phyloP scores from a whole-genome alignment of 2,329 filamentous ascomycete genomes.

The Dendryphion nanum region DNA sequence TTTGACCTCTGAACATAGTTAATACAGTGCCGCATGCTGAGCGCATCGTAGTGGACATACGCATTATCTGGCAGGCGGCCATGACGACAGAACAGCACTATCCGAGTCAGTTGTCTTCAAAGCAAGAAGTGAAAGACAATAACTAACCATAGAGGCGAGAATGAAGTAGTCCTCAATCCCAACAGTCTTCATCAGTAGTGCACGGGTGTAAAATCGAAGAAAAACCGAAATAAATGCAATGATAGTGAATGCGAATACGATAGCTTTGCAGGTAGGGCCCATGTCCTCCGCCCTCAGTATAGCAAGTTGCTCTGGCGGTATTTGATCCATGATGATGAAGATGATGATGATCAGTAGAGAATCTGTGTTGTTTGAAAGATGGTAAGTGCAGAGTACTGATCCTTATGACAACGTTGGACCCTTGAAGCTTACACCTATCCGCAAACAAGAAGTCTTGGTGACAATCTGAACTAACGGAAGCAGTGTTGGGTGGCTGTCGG shows the following conservation, averaged over 20 bases:
- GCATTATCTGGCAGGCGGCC: conserved; percentile 13
- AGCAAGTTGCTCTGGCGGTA: conserved; percentile 17
- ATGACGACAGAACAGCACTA: conserved; percentile 13
- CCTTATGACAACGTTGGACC: no score
- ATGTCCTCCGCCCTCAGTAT: conserved; percentile 14
- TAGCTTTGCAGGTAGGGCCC: conserved; percentile 13
- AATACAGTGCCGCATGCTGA: not conserved
- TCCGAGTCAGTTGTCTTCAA: not conserved
- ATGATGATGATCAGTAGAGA: not conserved
- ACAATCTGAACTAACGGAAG: not conserved
- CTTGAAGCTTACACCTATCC: no score
- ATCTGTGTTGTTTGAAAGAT: no score
- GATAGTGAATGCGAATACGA: conserved; percentile 18
- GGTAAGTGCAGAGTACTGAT: no score
- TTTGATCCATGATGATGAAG: conserved; percentile 11
- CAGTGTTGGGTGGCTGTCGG: not conserved
- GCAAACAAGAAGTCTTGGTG: no score
- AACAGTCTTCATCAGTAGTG: conserved; percentile 11
- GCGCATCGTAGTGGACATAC: conserved; percentile 8
- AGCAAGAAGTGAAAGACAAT: no score
- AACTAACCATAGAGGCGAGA: conserved; percentile 15
- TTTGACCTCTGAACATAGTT: conserved; percentile 13
- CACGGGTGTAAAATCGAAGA: conserved; percentile 20
- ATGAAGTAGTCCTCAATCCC: conserved; percentile 25
- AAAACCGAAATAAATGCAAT: conserved; percentile 17